Conservation (phyloP, 2,329 filamentous ascomycete genomes). For the Stachybotrys chartarum region DNA sequence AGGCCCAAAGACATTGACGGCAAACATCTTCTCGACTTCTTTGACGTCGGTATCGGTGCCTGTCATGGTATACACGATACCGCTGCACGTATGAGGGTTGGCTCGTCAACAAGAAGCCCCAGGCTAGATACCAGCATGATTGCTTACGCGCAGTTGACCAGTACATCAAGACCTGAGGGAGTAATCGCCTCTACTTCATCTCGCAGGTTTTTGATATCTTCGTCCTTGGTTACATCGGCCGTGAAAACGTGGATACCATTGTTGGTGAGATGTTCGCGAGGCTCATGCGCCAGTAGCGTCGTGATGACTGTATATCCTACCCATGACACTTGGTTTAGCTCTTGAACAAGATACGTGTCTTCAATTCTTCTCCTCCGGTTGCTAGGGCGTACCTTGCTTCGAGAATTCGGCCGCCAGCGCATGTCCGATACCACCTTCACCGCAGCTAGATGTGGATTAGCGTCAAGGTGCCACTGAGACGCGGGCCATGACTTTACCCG, state of each 20-base stretch:
- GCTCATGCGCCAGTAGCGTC: not conserved
- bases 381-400: not conserved
- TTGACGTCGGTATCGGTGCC: conserved; percentile 20
- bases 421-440: not conserved
- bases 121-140: not conserved
- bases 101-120: not conserved
- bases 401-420: not conserved
- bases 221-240: conserved; percentile 6
- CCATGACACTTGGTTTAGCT: too few species aligned
- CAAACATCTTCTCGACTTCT: conserved; percentile 27
- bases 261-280: not conserved
- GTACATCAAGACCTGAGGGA: not conserved
- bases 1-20: conserved; percentile 34
- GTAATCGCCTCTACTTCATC: not conserved
- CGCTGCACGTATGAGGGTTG: not conserved
- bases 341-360: too few species aligned
- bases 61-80: conserved; percentile 12
- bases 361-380: too few species aligned
- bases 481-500: too few species aligned
- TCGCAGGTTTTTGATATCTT: conserved; percentile 3
- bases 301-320: not conserved
- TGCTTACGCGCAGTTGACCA: not conserved
- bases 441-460: not conserved
- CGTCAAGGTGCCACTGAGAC: too few species aligned
- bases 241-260: not conserved